Conservation (phyloP, 768 basidiomycete species). For the Omphalotus guepiniiformis region DNA sequence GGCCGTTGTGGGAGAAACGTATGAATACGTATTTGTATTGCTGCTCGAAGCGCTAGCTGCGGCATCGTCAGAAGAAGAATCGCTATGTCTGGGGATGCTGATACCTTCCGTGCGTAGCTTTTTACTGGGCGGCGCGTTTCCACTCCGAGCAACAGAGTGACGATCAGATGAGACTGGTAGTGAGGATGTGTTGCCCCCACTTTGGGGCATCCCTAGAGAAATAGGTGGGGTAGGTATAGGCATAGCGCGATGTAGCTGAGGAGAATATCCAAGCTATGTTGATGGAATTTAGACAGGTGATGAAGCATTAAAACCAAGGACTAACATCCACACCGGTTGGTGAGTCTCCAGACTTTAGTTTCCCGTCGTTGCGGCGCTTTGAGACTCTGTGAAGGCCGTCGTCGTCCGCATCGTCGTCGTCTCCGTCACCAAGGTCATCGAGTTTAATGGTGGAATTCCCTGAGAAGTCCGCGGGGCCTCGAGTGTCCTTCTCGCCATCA, state of each 20-base stretch:
- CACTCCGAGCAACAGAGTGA: constrained; percentile 11
- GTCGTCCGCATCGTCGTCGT: constrained; percentile 39
- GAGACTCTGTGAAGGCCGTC: constrained; percentile 22
- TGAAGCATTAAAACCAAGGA: not conserved
- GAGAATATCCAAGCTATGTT: not conserved
- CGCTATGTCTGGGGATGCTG: constrained; percentile 14
- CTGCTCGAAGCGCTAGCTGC: constrained; percentile 10
- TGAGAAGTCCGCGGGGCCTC: constrained; percentile 43
- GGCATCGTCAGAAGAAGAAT: constrained; percentile 24
- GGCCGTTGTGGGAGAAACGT: constrained; percentile 13
- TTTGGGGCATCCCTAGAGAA: not conserved
- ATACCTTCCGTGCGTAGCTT: constrained; percentile 16
- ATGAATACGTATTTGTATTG: constrained; percentile 12
- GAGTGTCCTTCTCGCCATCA: constrained; percentile 47
- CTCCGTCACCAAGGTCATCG: constrained; percentile 33
- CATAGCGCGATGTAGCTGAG: not conserved
- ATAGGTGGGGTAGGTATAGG: not conserved
- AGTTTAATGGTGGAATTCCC: constrained; percentile 25
- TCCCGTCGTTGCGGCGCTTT: constrained; percentile 1
- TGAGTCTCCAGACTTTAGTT: constrained; percentile 4
- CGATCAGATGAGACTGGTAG: constrained; percentile 19
- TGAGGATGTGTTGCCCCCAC: not conserved
- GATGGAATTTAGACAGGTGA: not conserved
- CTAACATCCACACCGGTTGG: constrained; percentile 14
- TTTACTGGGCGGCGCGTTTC: constrained; percentile 18